Evolutionary conservation across 176 grass and related monocot species (phyloP), one percentile per base, ranked within the genome.

Genomic region (Cymbopogon citratus): DNA sequence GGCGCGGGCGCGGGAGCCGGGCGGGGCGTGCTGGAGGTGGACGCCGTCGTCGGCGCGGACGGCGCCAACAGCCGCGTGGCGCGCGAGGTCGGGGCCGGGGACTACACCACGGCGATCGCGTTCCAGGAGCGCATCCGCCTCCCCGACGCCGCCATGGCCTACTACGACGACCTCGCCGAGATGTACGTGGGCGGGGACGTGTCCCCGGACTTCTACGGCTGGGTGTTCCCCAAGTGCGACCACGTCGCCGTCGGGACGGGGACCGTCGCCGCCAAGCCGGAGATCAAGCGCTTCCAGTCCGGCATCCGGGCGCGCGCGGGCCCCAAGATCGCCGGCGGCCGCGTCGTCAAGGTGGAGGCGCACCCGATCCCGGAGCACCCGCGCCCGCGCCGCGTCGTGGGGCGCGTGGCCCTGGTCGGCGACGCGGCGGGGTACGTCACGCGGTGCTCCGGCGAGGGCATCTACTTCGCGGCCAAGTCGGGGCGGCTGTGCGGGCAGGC

Each of bases 401-500:
- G 95, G 0, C 84, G 90, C 13, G 95, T 90, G 25, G 95, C 95
- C 1, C 82, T 98, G 0, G 95, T 98, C 18, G 92, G 92, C 51
- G 95, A 98, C 83, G 95, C 92, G 16, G 90, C 95, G 4, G 95
- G 95, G 5, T 98, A 98, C 85, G 95, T 98, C 3, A 90, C 95
- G 23, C 85, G 80, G 33, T 95, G 92, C 87, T 89, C 95, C 56
- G 95, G 95, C 29, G 95, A 98, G 76, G 95, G 95, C 14, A 98
- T 98, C 84, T 98, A 98, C 81, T 98, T 98, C 90, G 95, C 95
- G 44, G 95, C 95, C 39, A 98, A 93, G 86, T 98, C 95, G 15
- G 95, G 95, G 16, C 64, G 95, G 61, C 61, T 98, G 45, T 98
- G 92, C 75, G 90, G 95, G 16, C 84, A 85, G 62, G 95, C 95